phyloP scores from a whole-genome alignment of 2,329 filamentous ascomycete genomes.

The Trichoderma lentiforme region DNA sequence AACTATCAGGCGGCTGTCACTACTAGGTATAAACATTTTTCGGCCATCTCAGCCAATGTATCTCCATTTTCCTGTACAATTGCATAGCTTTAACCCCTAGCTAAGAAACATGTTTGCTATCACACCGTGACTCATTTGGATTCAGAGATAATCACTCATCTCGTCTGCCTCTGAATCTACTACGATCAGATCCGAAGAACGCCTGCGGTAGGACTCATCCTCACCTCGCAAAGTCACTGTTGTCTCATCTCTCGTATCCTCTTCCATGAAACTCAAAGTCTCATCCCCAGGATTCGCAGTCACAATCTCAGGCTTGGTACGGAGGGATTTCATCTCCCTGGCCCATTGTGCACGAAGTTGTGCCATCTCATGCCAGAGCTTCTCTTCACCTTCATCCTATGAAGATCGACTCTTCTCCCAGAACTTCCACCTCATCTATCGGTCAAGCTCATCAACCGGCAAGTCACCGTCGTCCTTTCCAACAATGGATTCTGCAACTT shows the following conservation, averaged over 20 bases:
- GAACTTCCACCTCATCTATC: constrained; percentile 43
- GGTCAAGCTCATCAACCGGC: constrained; percentile 72
- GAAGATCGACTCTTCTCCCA: constrained; percentile 30
- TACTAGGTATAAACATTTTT: not conserved
- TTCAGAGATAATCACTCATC: not conserved
- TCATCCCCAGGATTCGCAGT: not conserved
- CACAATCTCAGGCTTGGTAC: not conserved
- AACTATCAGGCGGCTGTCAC: constrained; percentile 1
- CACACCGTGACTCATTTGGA: not conserved
- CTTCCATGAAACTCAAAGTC: not conserved
- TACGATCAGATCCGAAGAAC: not conserved
- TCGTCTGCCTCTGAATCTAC: not conserved
- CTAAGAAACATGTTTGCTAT: not conserved
- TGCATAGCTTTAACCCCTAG: not conserved
- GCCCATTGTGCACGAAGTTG: not conserved
- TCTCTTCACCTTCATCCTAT: constrained; percentile 30
- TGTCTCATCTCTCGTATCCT: not conserved
- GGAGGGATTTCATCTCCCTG: constrained; percentile 9
- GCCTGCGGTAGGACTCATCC: not conserved
- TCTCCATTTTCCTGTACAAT: constrained; percentile 6
- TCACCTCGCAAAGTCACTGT: not conserved
- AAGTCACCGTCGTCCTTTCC: constrained; percentile 73
- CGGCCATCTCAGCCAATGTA: not conserved
- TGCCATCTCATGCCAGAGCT: constrained; percentile 24
- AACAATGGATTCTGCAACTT: constrained; percentile 77